Evolutionary conservation across 169 alveolate species (phyloP), one percentile per base, ranked within the genome.

Genomic region (Cryptosporidium tyzzeri): DNA sequence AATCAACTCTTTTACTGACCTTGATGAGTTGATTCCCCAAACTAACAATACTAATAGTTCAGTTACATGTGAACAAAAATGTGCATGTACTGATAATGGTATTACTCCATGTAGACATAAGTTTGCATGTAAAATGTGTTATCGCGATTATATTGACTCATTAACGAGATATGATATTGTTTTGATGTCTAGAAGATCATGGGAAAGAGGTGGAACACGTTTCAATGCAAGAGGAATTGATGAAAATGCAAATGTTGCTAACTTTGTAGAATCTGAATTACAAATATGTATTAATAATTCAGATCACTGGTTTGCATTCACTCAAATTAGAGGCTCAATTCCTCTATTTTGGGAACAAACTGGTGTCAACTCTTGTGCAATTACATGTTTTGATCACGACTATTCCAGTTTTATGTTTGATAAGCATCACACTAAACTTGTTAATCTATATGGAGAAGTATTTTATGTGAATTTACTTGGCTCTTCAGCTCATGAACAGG

Each of bases 271-370:
- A 94, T 96, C 98, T 37, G 99, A 98, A 92, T 93, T 95, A 67
- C 93, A 96, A 26, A 84, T 96, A 37, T 91, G 95, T 44, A 93
- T 93, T 84, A 92, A 92, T 59, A 89, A 93, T 62, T 35, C 80
- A 65, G 91, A 67, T 70, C 71, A 58, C 33, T 70, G 93, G 74
- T 80, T 84, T 70, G 92, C 96, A 50, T 95, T 93, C 92, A 92
- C 96, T 14, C 95, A 96, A 68, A 93, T 96, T 12, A 95, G 99
- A 84, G 99, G 99, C 55, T 96, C 99, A 37, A 97, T 97, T 26
- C 99, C 99, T 12, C 91, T 97, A 37, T 96, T 97, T 86, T 98
- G 99, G 99, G 95, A 96, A 59, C 98, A 98, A 92, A 92, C 95
- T 59, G 97, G 98, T 23, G 80, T 95, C 21, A 70, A 93, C 37